phyloP scores from a whole-genome alignment of 192 early-diverging fungal species.

The Jimgerdemannia flammicorona region DNA sequence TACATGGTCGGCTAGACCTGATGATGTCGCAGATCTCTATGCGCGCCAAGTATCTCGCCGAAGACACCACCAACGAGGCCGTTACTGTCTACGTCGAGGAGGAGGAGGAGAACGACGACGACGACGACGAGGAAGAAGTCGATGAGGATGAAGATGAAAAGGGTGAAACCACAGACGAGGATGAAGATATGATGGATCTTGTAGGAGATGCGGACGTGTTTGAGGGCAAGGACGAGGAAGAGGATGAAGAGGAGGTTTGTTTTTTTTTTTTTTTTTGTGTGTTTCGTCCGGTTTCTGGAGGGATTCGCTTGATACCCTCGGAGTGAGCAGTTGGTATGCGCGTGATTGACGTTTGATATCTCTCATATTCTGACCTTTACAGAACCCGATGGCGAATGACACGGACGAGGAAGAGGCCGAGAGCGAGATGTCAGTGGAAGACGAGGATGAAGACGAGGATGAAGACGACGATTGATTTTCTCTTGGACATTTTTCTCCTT shows the following conservation, averaged over 20 bases:
- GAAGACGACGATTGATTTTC: too few species aligned
- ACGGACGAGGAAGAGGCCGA: too few species aligned
- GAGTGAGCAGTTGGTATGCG: too few species aligned
- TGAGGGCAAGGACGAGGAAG: neutral
- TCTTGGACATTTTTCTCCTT: too few species aligned
- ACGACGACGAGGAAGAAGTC: constrained; percentile 7
- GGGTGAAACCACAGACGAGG: neutral
- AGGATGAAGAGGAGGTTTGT: neutral
- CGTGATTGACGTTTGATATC: too few species aligned
- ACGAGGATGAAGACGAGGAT: neutral
- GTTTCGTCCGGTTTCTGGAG: neutral
- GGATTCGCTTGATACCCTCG: too few species aligned
- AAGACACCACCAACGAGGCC: constrained; percentile 36
- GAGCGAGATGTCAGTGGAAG: too few species aligned
- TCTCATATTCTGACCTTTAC: too few species aligned
- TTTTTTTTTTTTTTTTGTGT: constrained; percentile 8
- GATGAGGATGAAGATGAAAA: constrained; percentile 12
- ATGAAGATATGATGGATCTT: constrained; percentile 12
- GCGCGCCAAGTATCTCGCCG: constrained; percentile 24
- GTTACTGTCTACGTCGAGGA: constrained; percentile 45
- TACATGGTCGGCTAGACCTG: constrained; percentile 50
- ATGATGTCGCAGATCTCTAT: constrained; percentile 46
- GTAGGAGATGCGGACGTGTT: neutral
- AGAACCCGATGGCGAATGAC: too few species aligned
- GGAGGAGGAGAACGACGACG: constrained; percentile 26